phyloP scores from a whole-genome alignment of 306 rosid species.

The Hippophae tibetana region DNA sequence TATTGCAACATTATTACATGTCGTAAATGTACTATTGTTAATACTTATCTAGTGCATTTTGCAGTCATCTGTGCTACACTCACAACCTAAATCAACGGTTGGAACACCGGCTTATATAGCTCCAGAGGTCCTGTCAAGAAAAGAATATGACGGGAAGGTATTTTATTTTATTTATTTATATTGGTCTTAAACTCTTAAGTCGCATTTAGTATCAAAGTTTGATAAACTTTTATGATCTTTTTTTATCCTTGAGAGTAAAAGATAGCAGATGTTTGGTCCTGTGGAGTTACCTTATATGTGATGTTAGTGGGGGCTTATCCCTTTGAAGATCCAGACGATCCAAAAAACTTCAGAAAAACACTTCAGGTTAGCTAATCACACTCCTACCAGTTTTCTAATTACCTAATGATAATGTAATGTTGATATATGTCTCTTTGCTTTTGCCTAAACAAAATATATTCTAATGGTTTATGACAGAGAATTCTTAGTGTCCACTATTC shows the following conservation, averaged over 20 bases:
- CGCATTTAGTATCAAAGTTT: no score
- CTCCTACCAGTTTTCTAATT: background rate
- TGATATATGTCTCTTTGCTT: background rate
- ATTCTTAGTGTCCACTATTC: constrained; percentile 86
- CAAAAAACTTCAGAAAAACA: constrained; percentile 88
- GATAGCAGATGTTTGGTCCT: constrained; percentile 99
- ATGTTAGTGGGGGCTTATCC: constrained; percentile 99
- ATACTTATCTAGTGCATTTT: constrained; percentile 7
- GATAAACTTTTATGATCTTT: background rate
- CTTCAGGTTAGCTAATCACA: constrained; percentile 42
- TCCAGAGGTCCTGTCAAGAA: constrained; percentile 81
- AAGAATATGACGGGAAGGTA: constrained; percentile 92
- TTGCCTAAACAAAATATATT: constrained; percentile 1
- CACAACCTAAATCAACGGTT: constrained; percentile 97
- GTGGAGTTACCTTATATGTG: constrained; percentile 97
- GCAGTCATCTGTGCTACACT: constrained; percentile 91
- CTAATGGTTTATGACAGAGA: constrained; percentile 45
- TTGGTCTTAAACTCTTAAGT: no score
- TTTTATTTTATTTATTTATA: background rate
- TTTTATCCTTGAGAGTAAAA: constrained; percentile 27
- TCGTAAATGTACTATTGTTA: background rate
- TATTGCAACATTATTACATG: background rate
- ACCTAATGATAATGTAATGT: no score
- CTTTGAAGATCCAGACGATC: constrained; percentile 95
- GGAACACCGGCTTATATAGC: constrained; percentile 99